phyloP scores from a whole-genome alignment of 2,329 filamentous ascomycete genomes.

The Aspergillus awamori region DNA sequence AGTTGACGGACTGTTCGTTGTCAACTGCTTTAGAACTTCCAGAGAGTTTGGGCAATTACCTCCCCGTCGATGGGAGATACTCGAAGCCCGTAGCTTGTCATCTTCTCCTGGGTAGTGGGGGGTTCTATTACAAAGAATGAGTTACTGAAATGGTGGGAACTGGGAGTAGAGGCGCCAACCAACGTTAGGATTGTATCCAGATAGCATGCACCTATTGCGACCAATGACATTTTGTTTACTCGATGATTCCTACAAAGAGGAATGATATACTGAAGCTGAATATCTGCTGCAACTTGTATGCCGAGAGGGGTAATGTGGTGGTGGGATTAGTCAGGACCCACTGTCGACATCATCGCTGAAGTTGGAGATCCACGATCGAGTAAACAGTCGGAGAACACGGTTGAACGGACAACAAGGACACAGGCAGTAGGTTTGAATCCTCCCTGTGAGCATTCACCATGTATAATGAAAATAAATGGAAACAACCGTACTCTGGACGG shows the following conservation, averaged over 20 bases:
- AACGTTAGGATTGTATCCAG: slow-evolving; percentile 71
- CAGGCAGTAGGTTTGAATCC: not conserved
- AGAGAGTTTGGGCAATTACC: slow-evolving; percentile 74
- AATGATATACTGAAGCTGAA: not conserved
- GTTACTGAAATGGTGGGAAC: not conserved
- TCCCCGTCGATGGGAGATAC: slow-evolving; percentile 63
- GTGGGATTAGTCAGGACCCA: slow-evolving; percentile 30
- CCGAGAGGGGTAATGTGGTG: slow-evolving; percentile 3
- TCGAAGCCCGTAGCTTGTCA: slow-evolving; percentile 69
- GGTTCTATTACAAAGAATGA: slow-evolving; percentile 25
- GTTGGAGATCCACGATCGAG: not conserved
- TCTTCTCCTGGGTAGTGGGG: slow-evolving; percentile 70
- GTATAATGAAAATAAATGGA: too few relatives aligned
- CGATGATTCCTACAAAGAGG: not conserved
- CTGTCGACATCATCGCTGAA: slow-evolving; percentile 9
- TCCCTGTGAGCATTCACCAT: too few relatives aligned
- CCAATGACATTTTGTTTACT: slow-evolving; percentile 52
- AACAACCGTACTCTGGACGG: too few relatives aligned
- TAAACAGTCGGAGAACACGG: too few relatives aligned
- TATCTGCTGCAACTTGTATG: not conserved
- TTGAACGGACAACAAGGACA: too few relatives aligned
- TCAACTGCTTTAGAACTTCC: slow-evolving; percentile 69
- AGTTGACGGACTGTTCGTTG: slow-evolving; percentile 29
- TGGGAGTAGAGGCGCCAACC: slow-evolving; percentile 24
- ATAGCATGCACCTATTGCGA: slow-evolving; percentile 70